A percentile compares a stretch with the other conserved stretches of the same genome.
phyloP scores from a whole-genome alignment of 306 rosid genomes.

The Medicago arabica region DNA sequence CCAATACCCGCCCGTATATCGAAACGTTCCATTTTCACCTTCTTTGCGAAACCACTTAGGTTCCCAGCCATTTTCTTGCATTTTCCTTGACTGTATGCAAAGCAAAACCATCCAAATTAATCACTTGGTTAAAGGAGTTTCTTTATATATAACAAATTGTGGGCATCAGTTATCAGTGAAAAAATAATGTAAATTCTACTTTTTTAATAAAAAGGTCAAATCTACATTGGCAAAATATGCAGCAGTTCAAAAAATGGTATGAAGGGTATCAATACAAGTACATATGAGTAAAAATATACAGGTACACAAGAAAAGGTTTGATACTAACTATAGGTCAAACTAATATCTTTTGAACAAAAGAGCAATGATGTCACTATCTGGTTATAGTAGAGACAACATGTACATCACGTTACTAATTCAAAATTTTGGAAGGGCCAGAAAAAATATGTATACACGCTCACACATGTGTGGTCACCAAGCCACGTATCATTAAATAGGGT shows the following conservation, averaged over 20 bases:
- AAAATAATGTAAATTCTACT: not conserved
- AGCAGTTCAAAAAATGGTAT: not conserved
- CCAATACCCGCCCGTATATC: conserved; percentile 89
- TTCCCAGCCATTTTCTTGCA: conserved; percentile 97
- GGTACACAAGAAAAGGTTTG: not conserved
- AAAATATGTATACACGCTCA: not conserved
- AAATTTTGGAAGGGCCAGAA: not conserved
- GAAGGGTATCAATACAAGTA: not conserved
- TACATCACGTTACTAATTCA: not conserved
- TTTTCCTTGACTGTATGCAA: conserved; percentile 74
- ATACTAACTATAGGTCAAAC: too few relatives aligned
- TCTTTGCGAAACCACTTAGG: conserved; percentile 87
- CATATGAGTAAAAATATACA: not conserved
- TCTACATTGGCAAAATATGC: not conserved
- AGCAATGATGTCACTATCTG: not conserved
- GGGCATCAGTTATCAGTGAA: not conserved
- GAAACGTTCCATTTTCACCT: conserved; percentile 71
- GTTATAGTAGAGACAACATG: not conserved
- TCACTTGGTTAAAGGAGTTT: not conserved
- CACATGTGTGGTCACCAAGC: not conserved
- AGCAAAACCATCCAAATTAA: conserved; percentile 25
- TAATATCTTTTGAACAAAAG: not conserved
- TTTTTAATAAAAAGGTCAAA: not conserved
- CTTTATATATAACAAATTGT: not conserved
- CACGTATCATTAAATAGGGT: not conserved